phyloP scores from a whole-genome alignment of 2,329 filamentous ascomycete species.

The Pestalotiopsis sp. region DNA sequence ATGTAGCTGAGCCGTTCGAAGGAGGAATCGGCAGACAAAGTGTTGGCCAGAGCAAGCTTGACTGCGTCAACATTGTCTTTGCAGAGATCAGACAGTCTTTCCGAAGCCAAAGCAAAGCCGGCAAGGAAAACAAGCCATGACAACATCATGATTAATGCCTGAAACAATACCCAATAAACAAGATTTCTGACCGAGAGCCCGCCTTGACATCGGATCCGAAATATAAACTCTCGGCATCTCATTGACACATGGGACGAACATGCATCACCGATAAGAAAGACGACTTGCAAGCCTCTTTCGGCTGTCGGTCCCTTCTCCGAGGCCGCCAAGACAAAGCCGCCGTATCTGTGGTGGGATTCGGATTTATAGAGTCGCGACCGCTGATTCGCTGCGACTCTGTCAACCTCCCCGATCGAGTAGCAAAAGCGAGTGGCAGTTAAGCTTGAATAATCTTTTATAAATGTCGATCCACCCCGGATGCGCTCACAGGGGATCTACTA shows the following conservation, averaged over 20 bases:
- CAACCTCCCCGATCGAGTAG: background rate
- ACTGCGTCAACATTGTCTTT: slow-evolving; percentile 23
- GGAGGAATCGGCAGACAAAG: slow-evolving; percentile 24
- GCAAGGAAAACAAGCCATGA: too few relatives aligned
- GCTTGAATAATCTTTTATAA: background rate
- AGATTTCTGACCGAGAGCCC: background rate
- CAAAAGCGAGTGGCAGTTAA: background rate
- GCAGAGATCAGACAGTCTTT: background rate
- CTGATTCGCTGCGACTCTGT: background rate
- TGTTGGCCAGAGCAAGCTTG: slow-evolving; percentile 19
- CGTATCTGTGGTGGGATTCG: slow-evolving; percentile 1
- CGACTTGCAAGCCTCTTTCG: background rate
- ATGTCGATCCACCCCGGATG: background rate
- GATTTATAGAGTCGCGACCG: background rate
- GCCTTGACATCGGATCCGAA: background rate
- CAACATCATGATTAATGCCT: too few relatives aligned
- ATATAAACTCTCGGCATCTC: background rate
- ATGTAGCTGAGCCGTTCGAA: slow-evolving; percentile 32
- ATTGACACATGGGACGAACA: background rate
- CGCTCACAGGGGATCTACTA: background rate
- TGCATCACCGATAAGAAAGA: background rate
- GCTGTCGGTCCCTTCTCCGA: background rate
- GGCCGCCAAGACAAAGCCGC: background rate
- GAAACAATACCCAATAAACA: background rate
- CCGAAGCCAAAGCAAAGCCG: background rate